Evolutionary conservation across 345 rosid genomes (phyloP), one percentile per base, ranked within the genome.

Genomic region (Eucalyptus camaldulensis): DNA sequence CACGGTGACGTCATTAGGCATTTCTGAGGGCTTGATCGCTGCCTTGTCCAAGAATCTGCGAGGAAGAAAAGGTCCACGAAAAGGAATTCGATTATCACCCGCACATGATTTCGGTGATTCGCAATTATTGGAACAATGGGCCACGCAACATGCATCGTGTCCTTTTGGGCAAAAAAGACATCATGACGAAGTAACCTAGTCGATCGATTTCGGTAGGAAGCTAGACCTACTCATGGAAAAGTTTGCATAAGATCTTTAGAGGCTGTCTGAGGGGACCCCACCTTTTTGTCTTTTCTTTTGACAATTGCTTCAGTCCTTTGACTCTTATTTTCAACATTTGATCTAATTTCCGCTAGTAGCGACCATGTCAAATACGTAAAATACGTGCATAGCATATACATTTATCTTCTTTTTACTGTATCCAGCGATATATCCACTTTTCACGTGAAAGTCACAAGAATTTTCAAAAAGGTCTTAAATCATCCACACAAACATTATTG

Each of bases 31-130:
- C 91, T 88, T 95, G 80, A 96, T 94, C 49, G 99, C 97, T 86
- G 99, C 99, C 92, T 91, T 95, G 90, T 96, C 99, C 91, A 98
- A 88, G 92, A 95, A 96, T 58, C 99, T 98, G 94, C 90, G 92
- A n/a, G 60, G 88, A 76, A 40, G 47, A 31, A 24, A 85, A 29
- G 14, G 22, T 54, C 45, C 47, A 67, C 62, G 40, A 50, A 86
- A 29, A 86, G 40, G 11, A 8, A 13, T 19, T 31, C 44, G 15
- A 49, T 50, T 47, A 29, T 49, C 27, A n/a, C 33, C 56, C 4
- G 8, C 8, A 86, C 62, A n/a, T n/a, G 27, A 86, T 86, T 56
- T 51, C 87, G 40, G 44, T 12, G 47, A 40, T 40, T 21, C 85
- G 85, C 47, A 76, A 76, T 76, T 76, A 76, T 76, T 76, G 85